Percentiles rank a stretch among this genome's conserved stretches.
These are phyloP conservation scores for Leccinellum rugosiceps DNA, from an alignment of 768 basidiomycete genomes.

Conservation along the genomic window DNA sequence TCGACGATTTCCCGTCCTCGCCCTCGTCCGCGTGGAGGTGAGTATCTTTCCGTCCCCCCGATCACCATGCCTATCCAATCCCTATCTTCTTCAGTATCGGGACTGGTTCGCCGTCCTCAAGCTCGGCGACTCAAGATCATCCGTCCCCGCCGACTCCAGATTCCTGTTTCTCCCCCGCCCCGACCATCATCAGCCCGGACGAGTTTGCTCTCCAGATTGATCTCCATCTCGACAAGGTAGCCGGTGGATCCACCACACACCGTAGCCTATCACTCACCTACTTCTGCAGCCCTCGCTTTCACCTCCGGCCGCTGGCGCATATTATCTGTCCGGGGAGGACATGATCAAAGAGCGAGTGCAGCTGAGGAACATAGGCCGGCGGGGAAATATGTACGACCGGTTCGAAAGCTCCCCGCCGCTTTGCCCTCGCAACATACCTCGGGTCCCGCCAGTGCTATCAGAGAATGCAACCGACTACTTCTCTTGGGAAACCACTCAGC, in stretches of 20 bases:
- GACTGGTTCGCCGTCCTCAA: conserved; percentile 13
- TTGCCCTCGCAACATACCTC: background rate
- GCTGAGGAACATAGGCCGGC: conserved; percentile 13
- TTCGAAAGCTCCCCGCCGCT: conserved; percentile 10
- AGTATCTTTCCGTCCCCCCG: background rate
- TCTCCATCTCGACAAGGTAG: conserved; percentile 5
- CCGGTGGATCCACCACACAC: background rate
- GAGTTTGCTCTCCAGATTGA: conserved; percentile 13
- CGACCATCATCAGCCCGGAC: conserved; percentile 12
- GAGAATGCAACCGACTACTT: conserved; percentile 8
- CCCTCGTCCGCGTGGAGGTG: conserved; percentile 28
- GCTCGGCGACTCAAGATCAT: conserved; percentile 9
- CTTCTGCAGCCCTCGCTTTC: background rate
- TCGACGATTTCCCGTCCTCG: conserved; percentile 11
- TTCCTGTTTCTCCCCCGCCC: conserved; percentile 3
- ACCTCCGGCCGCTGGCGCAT: background rate
- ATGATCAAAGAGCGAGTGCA: conserved; percentile 11
- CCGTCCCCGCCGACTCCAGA: conserved; percentile 22
- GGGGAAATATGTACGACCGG: conserved; percentile 4
- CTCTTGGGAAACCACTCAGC: conserved; percentile 14
- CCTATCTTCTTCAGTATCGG: background rate
- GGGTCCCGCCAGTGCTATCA: background rate
- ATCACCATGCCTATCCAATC: background rate
- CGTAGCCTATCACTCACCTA: background rate
- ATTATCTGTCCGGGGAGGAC: conserved; percentile 13